A percentile compares a stretch with the other conserved stretches of the same genome.
phyloP scores from a whole-genome alignment of 2,329 filamentous ascomycete species.

The Aureobasidium sp. region DNA sequence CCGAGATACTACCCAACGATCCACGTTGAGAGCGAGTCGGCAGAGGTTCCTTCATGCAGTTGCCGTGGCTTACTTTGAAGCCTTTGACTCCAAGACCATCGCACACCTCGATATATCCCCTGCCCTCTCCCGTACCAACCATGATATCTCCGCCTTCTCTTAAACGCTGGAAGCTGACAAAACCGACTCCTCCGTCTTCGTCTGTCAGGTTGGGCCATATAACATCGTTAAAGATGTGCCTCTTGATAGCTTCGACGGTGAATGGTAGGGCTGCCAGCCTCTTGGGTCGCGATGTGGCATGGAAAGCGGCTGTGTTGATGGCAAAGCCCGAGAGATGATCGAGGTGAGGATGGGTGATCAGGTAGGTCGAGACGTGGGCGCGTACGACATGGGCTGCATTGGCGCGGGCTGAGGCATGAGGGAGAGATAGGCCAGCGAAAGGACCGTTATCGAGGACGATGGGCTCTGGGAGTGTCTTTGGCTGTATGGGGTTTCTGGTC shows the following conservation, averaged over 20 bases:
- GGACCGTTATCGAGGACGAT: constrained; percentile 56
- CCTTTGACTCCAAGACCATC: constrained; percentile 84
- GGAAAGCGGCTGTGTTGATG: constrained; percentile 83
- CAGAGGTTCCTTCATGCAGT: constrained; percentile 58
- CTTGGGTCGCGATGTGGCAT: constrained; percentile 69
- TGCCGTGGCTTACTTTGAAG: constrained; percentile 81
- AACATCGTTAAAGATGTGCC: constrained; percentile 92
- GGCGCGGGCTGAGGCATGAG: constrained; percentile 55
- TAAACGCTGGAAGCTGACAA: constrained; percentile 83
- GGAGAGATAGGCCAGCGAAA: constrained; percentile 70
- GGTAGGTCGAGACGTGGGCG: constrained; percentile 73
- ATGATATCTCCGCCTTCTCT: constrained; percentile 82
- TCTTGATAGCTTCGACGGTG: constrained; percentile 88
- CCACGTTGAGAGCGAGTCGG: constrained; percentile 30
- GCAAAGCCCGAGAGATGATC: constrained; percentile 90
- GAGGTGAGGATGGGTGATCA: constrained; percentile 95
- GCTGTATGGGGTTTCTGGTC: constrained; percentile 23
- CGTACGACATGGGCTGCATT: constrained; percentile 77
- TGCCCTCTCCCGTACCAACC: constrained; percentile 68
- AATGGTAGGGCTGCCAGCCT: constrained; percentile 75
- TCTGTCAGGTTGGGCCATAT: constrained; percentile 98
- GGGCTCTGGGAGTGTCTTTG: constrained; percentile 25
- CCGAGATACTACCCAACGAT: constrained; percentile 32
- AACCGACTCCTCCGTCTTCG: constrained; percentile 86
- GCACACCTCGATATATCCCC: constrained; percentile 80